Base-by-base conservation (phyloP, 805 yeast genomes). In the Candida coquimbonensis region DNA sequence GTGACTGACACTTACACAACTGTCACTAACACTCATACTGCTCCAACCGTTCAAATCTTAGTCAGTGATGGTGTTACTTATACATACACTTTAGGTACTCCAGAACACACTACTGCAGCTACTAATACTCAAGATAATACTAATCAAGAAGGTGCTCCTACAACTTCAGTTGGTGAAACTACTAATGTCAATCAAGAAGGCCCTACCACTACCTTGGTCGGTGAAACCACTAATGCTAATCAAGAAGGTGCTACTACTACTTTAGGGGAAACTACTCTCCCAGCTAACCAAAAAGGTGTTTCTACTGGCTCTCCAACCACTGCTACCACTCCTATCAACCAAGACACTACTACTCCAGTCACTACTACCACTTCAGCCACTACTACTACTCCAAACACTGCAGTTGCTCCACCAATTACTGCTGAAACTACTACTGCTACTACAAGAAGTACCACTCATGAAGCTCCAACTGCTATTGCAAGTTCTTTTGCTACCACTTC, bases 1-100 rank as follows among this genome's bases (percentile, higher is more conserved):
- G 64, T 64, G 19, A 67, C 72, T 4, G 65, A 65, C 44, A 60
- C 67, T 26, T 69, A 68, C 52, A 63, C 75, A 25, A 69, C 74
- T 7, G 57, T 65, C 9, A 68, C 72, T 2, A 60, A 66, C 48
- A 53, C 65, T 11, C 61, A 59, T 26, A 59, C 68, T 36, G 73
- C 73, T 13, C 72, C 73, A 48, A 65, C 72, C 13, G 73, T 69
- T 16, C 63, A 68, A 49, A 60, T 62, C 38, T 53, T 68, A 29
- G 60, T 70, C 29, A 61, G 67, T 44, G 65, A 67, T 47, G 62
- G 65, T 40, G 59, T 62, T 14, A 58, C 75, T 12, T 57, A 66
- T 40, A 65, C 74, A 4, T 62, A 66, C 43, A 66, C 74, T 27
- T 50, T 59, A 40, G 44, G 50, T 16, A 26, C 48, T 13, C 24